Evolutionary conservation across 2,329 filamentous ascomycete genomes (phyloP), one percentile per base, ranked within the genome.

Genomic region (Geosmithia putterillii): DNA sequence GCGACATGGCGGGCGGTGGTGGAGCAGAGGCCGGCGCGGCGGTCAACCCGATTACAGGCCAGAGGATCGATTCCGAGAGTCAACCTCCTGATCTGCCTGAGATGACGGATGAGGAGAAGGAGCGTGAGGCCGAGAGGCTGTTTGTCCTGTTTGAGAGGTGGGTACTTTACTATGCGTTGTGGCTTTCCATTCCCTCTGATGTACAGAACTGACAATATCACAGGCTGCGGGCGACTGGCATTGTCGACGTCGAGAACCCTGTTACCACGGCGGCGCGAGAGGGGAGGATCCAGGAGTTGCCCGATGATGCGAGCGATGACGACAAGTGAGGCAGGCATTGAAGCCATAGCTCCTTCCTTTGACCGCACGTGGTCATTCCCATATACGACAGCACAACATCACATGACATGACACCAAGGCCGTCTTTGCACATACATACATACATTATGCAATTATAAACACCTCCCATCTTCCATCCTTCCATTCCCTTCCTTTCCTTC

Each of bases 91-190:
- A 77, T 4, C 60, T 68, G 10, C 77, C 79, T 2, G 77, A 84
- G 41, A 95, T 96, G 90, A 92, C 84, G 0, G 70, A 85, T 40
- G 88, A 89, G 50, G 90, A 96, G 65, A 95, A 90, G 60, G 86
- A 95, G 60, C 72, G 85, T 45, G 92, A 98, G 57, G 90, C 89
- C 0, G 90, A 95, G 61, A 76, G 79, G 45, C 62, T 95, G 1
- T 95, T 94, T 64, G 87, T 95, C 12, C 66, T 95, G 3, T 95
- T 95, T 62, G 88, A 95, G 62, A 74, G 85, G 82, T 83, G 65
- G 48, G 65, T 18, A 17, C 23, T 32, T 19, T 37, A 15, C 10
- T 39, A n/a, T n/a, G n/a, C 19, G 4, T 18, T 12, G 2, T 34
- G n/a, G n/a, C n/a, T n/a, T n/a, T n/a, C n/a, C n/a, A n/a, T 14